phyloP scores from a whole-genome alignment of 1,284 basidiomycete species.

The Sporisorium scitamineum region DNA sequence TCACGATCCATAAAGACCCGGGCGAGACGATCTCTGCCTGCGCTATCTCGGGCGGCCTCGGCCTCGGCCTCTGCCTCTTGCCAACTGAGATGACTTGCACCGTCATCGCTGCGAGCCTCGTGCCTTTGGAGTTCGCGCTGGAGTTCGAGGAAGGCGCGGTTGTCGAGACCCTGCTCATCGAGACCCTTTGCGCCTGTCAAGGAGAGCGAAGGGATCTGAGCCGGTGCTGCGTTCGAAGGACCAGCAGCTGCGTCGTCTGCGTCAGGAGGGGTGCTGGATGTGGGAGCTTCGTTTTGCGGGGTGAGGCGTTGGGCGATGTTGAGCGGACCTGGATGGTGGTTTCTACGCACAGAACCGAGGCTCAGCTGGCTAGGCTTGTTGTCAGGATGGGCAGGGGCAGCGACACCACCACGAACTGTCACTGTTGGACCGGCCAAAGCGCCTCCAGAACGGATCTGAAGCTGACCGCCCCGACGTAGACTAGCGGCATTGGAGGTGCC shows the following conservation, averaged over 20 bases:
- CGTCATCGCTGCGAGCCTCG: constrained; percentile 48
- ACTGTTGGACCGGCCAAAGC: constrained; percentile 49
- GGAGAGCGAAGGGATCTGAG: constrained; percentile 44
- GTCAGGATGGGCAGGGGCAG: constrained; percentile 14
- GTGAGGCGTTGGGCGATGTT: constrained; percentile 54
- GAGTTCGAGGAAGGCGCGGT: constrained; percentile 61
- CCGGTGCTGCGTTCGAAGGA: not conserved
- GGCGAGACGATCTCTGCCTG: constrained; percentile 24
- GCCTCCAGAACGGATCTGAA: constrained; percentile 35
- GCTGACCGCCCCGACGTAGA: constrained; percentile 36
- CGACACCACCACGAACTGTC: constrained; percentile 50
- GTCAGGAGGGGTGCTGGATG: constrained; percentile 3
- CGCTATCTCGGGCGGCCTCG: constrained; percentile 13
- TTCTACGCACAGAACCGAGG: constrained; percentile 49
- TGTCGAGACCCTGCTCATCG: constrained; percentile 62
- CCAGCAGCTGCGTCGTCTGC: not conserved
- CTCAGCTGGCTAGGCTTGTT: constrained; percentile 21
- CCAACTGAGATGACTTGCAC: constrained; percentile 30
- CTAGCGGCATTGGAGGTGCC: constrained; percentile 46
- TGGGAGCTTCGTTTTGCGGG: constrained; percentile 12
- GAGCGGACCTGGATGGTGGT: constrained; percentile 64
- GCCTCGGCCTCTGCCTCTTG: constrained; percentile 17
- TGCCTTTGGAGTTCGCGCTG: constrained; percentile 60
- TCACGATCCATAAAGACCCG: constrained; percentile 44
- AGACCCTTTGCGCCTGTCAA: constrained; percentile 58